These are phyloP conservation scores for Ceratocystis colombiana DNA, from an alignment of 2,329 filamentous ascomycete genomes.

Conservation along the genomic window DNA sequence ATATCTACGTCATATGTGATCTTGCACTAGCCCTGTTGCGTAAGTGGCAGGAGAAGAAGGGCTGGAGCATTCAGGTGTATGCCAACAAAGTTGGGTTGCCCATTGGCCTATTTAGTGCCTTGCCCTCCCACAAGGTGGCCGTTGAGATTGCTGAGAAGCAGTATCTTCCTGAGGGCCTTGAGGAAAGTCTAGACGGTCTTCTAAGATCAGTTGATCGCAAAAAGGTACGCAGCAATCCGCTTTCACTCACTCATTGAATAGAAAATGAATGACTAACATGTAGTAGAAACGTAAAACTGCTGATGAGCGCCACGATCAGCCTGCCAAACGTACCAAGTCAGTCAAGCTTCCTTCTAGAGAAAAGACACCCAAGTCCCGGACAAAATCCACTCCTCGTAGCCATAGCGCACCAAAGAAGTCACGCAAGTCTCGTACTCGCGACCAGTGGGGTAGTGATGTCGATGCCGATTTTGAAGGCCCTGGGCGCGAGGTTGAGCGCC, in stretches of 20 bases:
- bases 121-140: slow-evolving; percentile 67
- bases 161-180: slow-evolving; percentile 66
- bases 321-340: slow-evolving; percentile 31
- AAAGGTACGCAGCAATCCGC: slow-evolving; percentile 41
- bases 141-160: slow-evolving; percentile 79
- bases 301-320: slow-evolving; percentile 41
- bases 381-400: slow-evolving; percentile 8
- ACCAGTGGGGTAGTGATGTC: slow-evolving; percentile 24
- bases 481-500: slow-evolving; percentile 36
- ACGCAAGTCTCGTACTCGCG: slow-evolving; percentile 18
- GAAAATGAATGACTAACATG: neutral
- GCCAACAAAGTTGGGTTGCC: slow-evolving; percentile 73
- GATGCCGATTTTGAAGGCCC: slow-evolving; percentile 15
- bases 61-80: slow-evolving; percentile 77
- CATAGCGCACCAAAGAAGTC: slow-evolving; percentile 17
- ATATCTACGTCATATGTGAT: slow-evolving; percentile 79
- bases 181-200: slow-evolving; percentile 63
- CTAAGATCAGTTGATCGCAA: slow-evolving; percentile 59
- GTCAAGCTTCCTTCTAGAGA: slow-evolving; percentile 29
- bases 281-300: slow-evolving; percentile 48
- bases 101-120: slow-evolving; percentile 61
- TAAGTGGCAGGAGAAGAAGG: slow-evolving; percentile 74
- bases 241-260: neutral
- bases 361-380: slow-evolving; percentile 32
- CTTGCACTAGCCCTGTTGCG: slow-evolving; percentile 72